Evolutionary conservation across 225 moss, liverwort and hornwort species (phyloP), one percentile per base, ranked within the genome.

Genomic region (Anthoceros angustus): DNA sequence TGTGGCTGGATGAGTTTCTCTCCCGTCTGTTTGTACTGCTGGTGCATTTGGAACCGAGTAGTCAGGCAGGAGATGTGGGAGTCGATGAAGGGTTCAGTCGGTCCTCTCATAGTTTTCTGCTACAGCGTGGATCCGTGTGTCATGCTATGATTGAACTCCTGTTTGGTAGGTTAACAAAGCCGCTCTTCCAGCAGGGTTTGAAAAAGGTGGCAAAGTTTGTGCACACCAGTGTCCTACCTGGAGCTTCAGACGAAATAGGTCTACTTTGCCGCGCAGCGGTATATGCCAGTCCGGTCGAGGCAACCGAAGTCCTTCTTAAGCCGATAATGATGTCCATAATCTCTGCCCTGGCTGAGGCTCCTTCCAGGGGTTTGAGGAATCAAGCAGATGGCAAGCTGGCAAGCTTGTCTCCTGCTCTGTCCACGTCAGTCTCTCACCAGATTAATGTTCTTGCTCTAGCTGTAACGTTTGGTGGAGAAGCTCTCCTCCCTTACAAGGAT

Each of bases 1-100:
- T 86, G 66, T 99, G 98, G 98, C 77, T 99, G 64, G 86, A 99
- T 73, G 98, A 99, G 65, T 92, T 99, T 74, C 79, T 99, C 25
- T 92, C 92, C 72, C 98, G 98, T 50, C 92, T 99, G 11, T 98
- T 98, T 71, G 84, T 84, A 71, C 80, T 98, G 41, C 72, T 98
- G 67, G 77, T 87, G 71, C 88, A 98, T 69, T 76, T 98, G 81
- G 98, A 99, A 78, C 98, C 98, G 63, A 87, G 87, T 73, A 87
- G 80, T 62, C 92, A 82, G 81, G 83, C 75, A 71, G 82, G 78
- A 68, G 89, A 87, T 69, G 70, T 79, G 18, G 86, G 84, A 68
- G 68, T 80, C 66, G 98, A 89, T 43, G 86, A 89, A 71, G 71
- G 82, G 65, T 87, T 85, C 77, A 83, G 82, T 43, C 71, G 84